These are phyloP conservation scores for Berkeleyomyces rouxiae DNA, from an alignment of 2,329 filamentous ascomycete species.

Conservation along the genomic window DNA sequence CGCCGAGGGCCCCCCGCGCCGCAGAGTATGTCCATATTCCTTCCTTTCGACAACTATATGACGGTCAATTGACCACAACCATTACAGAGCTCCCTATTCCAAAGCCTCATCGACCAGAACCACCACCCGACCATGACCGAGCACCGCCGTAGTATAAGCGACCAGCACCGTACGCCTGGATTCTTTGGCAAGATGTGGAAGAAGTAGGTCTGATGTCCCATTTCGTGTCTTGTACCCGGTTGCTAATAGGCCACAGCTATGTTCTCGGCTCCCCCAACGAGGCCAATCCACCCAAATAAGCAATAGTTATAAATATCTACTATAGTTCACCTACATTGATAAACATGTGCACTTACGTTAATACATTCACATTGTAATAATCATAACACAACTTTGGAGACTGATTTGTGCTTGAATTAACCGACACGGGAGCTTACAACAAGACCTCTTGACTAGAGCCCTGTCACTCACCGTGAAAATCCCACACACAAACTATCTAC, in stretches of 20 bases:
- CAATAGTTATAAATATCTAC: background rate
- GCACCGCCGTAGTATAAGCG: constrained; percentile 38
- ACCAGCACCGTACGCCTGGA: constrained; percentile 33
- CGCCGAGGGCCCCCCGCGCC: background rate
- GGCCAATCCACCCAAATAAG: constrained; percentile 17
- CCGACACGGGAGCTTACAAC: background rate
- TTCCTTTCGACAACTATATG: too few species aligned
- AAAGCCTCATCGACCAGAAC: constrained; percentile 35
- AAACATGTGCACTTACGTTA: background rate
- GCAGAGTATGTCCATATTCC: background rate
- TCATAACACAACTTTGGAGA: constrained; percentile 22
- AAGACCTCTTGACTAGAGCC: constrained; percentile 19
- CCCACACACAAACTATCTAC: constrained; percentile 21
- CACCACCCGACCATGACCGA: constrained; percentile 27
- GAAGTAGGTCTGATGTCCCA: constrained; percentile 26
- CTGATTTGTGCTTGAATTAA: constrained; percentile 20
- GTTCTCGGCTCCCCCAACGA: constrained; percentile 23
- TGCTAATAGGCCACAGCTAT: background rate
- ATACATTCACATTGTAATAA: constrained; percentile 13
- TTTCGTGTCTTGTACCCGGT: too few species aligned
- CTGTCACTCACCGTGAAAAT: constrained; percentile 16
- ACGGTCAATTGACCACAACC: background rate
- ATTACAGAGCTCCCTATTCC: constrained; percentile 22
- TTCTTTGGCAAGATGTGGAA: constrained; percentile 40
- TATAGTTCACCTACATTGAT: background rate